Evolutionary conservation across 495 filamentous ascomycete species (phyloP).

Genomic region (Schizothecium vesticola): DNA sequence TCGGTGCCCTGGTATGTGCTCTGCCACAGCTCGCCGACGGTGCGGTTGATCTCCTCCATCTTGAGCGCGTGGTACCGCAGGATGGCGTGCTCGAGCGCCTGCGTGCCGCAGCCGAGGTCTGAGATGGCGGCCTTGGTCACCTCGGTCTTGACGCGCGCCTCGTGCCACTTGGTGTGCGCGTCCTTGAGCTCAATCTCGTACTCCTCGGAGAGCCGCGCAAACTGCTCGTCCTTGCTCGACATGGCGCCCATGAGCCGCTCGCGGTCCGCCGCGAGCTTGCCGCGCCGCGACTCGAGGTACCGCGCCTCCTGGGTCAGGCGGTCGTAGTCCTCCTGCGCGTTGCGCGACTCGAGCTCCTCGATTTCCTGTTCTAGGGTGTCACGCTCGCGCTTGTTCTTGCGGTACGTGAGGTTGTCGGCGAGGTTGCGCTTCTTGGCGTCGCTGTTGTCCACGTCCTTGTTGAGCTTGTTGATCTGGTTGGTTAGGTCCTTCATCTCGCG

Average conservation of each 20-base stretch:
- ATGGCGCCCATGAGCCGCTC: slow-evolving; percentile 61
- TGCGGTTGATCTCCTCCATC: slow-evolving; percentile 98
- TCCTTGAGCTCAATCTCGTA: slow-evolving; percentile 84
- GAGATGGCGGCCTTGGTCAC: slow-evolving; percentile 89
- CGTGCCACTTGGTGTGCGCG: slow-evolving; percentile 75
- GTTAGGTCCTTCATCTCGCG: slow-evolving; percentile 62
- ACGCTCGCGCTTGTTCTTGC: slow-evolving; percentile 63
- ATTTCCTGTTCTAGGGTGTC: slow-evolving; percentile 65
- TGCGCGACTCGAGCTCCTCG: slow-evolving; percentile 66
- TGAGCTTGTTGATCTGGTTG: slow-evolving; percentile 67
- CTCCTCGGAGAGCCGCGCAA: slow-evolving; percentile 62
- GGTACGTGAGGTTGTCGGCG: slow-evolving; percentile 78
- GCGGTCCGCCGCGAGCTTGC: slow-evolving; percentile 48
- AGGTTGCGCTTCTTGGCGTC: slow-evolving; percentile 76
- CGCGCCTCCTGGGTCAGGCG: slow-evolving; percentile 64
- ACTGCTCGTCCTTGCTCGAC: slow-evolving; percentile 74
- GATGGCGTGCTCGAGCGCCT: slow-evolving; percentile 87
- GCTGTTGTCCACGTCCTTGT: slow-evolving; percentile 68
- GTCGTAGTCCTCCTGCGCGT: slow-evolving; percentile 75
- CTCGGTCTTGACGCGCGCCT: slow-evolving; percentile 84
- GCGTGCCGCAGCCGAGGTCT: slow-evolving; percentile 74
- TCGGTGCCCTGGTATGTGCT: slow-evolving; percentile 96
- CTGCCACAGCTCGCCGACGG: slow-evolving; percentile 92
- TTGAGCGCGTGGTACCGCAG: slow-evolving; percentile 94
- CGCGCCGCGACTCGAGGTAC: slow-evolving; percentile 54